Evolutionary conservation across 345 rosid species (phyloP).

Genomic region (Gossypium ekmanianum): DNA sequence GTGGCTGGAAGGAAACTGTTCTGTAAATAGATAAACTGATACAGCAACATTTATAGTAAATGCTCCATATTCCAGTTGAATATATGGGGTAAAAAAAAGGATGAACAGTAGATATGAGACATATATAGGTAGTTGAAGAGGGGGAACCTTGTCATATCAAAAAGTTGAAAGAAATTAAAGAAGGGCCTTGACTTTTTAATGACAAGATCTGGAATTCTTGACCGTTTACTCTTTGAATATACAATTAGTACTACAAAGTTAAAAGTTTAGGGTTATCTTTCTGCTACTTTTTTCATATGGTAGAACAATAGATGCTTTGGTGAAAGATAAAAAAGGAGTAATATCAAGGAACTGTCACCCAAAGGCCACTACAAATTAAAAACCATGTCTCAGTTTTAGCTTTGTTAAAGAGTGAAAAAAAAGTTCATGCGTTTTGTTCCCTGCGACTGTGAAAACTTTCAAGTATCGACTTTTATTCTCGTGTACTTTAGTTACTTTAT

Average conservation of each 20-base stretch:
- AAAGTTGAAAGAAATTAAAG: background rate
- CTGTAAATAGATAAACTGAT: background rate
- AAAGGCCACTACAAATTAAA: constrained; percentile 15
- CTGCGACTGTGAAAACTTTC: constrained; percentile 15
- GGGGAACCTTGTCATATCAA: background rate
- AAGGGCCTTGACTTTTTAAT: constrained; percentile 12
- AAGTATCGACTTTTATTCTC: no score
- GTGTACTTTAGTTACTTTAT: constrained; percentile 13
- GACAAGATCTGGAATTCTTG: background rate
- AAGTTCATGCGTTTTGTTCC: constrained; percentile 36
- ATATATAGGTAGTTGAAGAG: background rate
- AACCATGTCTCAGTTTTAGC: constrained; percentile 10
- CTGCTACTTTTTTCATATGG: background rate
- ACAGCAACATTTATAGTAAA: background rate
- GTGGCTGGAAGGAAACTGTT: background rate
- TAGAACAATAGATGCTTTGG: background rate
- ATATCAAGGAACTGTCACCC: constrained; percentile 25
- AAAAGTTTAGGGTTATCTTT: background rate
- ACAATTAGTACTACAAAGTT: background rate
- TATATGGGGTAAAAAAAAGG: no score
- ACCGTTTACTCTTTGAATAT: background rate
- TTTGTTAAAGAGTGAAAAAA: constrained; percentile 25
- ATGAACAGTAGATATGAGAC: background rate
- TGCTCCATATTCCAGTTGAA: background rate
- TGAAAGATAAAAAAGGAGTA: background rate